phyloP scores from a whole-genome alignment of 139 green algal species.

The Monoraphidium neglectum region DNA sequence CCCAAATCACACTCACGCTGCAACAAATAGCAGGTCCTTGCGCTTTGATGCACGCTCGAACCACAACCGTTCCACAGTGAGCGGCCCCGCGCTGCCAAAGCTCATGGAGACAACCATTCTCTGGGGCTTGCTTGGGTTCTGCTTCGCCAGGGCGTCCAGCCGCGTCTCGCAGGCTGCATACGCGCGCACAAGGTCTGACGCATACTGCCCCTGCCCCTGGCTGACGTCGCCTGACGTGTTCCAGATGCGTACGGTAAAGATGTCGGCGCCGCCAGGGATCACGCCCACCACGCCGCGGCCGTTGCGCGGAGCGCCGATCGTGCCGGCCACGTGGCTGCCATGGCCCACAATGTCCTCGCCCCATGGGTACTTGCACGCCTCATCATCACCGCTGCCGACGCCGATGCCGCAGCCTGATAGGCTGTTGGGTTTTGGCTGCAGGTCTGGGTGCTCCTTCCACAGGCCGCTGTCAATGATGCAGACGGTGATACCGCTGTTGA shows the following conservation, averaged over 20 bases:
- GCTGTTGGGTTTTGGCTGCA: background rate
- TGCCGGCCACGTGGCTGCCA: constrained; percentile 27
- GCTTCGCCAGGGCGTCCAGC: constrained; percentile 4
- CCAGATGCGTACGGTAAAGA: constrained; percentile 22
- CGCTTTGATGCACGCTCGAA: constrained; percentile 11
- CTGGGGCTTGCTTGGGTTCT: background rate
- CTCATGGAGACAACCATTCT: constrained; percentile 32
- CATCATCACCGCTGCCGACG: background rate
- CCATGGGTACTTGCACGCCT: constrained; percentile 17
- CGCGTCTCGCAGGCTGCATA: constrained; percentile 17
- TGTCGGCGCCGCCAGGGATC: constrained; percentile 2
- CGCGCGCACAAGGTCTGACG: constrained; percentile 23
- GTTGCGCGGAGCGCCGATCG: constrained; percentile 17
- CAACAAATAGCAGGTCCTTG: constrained; percentile 25
- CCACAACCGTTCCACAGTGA: constrained; percentile 26
- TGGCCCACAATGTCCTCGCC: constrained; percentile 18
- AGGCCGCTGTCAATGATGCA: constrained; percentile 33
- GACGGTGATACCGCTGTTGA: constrained; percentile 5
- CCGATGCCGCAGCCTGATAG: background rate
- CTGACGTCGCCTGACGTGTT: constrained; percentile 27
- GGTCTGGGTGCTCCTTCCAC: constrained; percentile 4
- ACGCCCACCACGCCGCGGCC: constrained; percentile 21
- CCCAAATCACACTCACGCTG: too few species aligned
- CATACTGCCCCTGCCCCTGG: constrained; percentile 27
- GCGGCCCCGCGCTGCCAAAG: constrained; percentile 19